Conservation (phyloP, 1,139 yeast genomes). For the Blastobotrys apis region DNA sequence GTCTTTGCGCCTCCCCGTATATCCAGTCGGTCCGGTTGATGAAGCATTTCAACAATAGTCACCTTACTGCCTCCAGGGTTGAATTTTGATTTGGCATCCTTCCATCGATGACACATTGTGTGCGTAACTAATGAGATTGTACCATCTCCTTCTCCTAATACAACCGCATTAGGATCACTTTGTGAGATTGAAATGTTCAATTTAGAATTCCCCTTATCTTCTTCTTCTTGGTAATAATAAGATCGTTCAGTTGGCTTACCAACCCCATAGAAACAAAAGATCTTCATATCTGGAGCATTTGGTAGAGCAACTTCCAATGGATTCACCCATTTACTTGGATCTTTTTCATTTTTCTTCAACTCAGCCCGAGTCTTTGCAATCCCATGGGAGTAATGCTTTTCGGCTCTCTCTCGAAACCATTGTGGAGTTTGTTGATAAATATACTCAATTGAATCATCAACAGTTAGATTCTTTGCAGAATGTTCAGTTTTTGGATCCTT, state of each 20-base stretch:
- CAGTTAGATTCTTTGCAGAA: conserved; percentile 55
- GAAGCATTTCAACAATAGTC: conserved; percentile 82
- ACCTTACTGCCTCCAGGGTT: conserved; percentile 77
- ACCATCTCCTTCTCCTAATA: conserved; percentile 91
- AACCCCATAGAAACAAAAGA: conserved; percentile 89
- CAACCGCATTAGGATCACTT: conserved; percentile 62
- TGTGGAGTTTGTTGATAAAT: conserved; percentile 61
- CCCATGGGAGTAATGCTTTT: conserved; percentile 75
- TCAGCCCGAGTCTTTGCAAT: conserved; percentile 58
- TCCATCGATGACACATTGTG: conserved; percentile 80
- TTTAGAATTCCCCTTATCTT: conserved; percentile 42
- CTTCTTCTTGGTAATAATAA: conserved; percentile 71
- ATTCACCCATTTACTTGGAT: conserved; percentile 81
- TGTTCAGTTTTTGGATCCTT: conserved; percentile 42
- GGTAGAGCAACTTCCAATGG: conserved; percentile 92
- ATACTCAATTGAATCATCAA: conserved; percentile 62
- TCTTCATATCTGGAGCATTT: conserved; percentile 85
- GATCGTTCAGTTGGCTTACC: conserved; percentile 96
- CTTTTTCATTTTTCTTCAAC: conserved; percentile 56
- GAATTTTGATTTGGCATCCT: conserved; percentile 60
- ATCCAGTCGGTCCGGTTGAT: conserved; percentile 90
- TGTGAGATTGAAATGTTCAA: conserved; percentile 62
- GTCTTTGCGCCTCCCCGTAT: conserved; percentile 96
- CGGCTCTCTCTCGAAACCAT: conserved; percentile 66
- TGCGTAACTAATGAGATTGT: conserved; percentile 87